phyloP scores from a whole-genome alignment of 176 grass and related monocot species.

The Poa pratensis region DNA sequence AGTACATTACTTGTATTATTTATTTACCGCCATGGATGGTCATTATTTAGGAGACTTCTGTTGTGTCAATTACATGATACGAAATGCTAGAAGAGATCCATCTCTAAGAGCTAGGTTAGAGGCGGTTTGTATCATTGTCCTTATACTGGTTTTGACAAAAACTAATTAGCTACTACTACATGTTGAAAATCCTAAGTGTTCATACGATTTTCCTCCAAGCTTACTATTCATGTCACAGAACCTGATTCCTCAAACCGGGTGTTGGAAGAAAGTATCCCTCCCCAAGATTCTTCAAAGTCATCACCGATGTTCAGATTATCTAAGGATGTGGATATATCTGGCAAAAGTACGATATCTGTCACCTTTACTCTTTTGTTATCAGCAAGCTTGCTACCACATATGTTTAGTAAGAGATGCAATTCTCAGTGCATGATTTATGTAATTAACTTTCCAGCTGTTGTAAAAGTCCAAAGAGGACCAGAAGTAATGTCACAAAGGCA shows the following conservation, averaged over 20 bases:
- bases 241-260: background rate
- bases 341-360: slow-evolving; percentile 43
- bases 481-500: slow-evolving; percentile 58
- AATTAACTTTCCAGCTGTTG: slow-evolving; percentile 48
- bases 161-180: background rate
- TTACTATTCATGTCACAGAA: slow-evolving; percentile 31
- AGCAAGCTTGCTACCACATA: slow-evolving; percentile 4
- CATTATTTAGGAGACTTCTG: too few species aligned
- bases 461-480: slow-evolving; percentile 49
- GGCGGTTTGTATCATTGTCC: too few species aligned
- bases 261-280: slow-evolving; percentile 8
- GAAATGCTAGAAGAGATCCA: background rate
- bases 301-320: slow-evolving; percentile 6
- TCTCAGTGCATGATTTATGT: background rate
- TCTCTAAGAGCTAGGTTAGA: too few species aligned
- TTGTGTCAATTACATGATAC: background rate
- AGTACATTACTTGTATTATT: background rate
- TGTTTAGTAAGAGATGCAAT: background rate
- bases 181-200: slow-evolving; percentile 19
- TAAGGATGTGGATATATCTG: slow-evolving; percentile 28
- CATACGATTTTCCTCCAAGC: slow-evolving; percentile 10
- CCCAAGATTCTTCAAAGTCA: slow-evolving; percentile 13
- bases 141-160: background rate
- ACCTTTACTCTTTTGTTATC: background rate
- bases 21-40: background rate